Conservation (phyloP, 768 basidiomycete genomes). For the Lactarius deliciosus region DNA sequence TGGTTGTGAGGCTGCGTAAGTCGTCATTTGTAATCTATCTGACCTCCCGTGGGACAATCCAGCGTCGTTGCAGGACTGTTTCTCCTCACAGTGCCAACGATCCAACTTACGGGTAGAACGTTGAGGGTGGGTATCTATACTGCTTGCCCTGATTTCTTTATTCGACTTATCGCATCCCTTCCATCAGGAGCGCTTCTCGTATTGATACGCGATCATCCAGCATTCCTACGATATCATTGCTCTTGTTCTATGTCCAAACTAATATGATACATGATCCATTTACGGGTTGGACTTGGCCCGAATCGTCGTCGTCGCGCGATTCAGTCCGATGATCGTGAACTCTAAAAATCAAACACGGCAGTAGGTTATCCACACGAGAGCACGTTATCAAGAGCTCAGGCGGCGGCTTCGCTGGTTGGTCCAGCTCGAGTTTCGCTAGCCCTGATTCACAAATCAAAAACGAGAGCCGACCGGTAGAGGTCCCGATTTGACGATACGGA, state of each 20-base stretch:
- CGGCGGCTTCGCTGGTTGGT: neutral
- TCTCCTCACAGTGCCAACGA: constrained; percentile 49
- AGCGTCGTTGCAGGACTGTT: constrained; percentile 54
- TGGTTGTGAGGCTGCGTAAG: constrained; percentile 61
- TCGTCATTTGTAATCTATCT: constrained; percentile 17
- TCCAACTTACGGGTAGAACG: constrained; percentile 49
- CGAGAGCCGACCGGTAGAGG: neutral
- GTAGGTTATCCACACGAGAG: neutral
- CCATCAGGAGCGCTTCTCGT: constrained; percentile 22
- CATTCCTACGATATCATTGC: neutral
- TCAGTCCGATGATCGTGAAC: neutral
- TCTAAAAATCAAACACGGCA: neutral
- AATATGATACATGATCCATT: neutral
- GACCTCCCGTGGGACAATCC: neutral
- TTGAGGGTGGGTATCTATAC: constrained; percentile 45
- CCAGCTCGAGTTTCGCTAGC: neutral
- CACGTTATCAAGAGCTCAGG: neutral
- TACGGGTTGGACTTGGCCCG: neutral
- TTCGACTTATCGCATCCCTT: neutral
- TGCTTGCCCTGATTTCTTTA: neutral
- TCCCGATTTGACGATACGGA: neutral
- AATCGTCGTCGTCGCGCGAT: neutral
- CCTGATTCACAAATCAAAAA: neutral
- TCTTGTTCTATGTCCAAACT: neutral
- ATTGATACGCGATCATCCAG: neutral